Base-by-base conservation (phyloP, 2,329 filamentous ascomycete species). In the Chrysosphaeria jannelii region DNA sequence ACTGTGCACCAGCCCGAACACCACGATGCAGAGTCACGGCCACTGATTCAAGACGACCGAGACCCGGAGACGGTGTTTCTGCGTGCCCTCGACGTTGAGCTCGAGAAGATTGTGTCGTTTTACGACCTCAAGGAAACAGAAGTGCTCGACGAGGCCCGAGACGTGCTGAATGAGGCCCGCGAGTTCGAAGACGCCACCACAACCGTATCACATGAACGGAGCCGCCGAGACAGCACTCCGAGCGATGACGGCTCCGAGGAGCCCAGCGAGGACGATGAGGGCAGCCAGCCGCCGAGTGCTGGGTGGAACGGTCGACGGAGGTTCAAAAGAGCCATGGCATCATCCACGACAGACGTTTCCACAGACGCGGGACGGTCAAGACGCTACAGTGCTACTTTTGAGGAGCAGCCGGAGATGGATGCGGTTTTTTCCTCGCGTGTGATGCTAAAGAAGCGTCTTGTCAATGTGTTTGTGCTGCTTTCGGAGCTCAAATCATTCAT, bases 401-500 rank as follows among this genome's bases (percentile, higher is more conserved):
- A 85, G 21, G 71, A 88, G 36, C 71, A 70, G 35, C 65, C 65
- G 23, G 76, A 89, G 33, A 67, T 75, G 32, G 59, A 62, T 4
- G 54, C 76, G 29, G 37, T 57, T 10, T 61, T 57, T 36, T 61
- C 56, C 22, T 63, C 69, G 2, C 59, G 60, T 13, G 71, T 93
- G 32, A 81, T 78, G 36, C 48, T 97, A 31, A 93, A 93, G 54
- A 91, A 90, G 49, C 65, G 79, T 25, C 69, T 76, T 26, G 64
- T 89, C 33, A 65, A 65, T 39, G 52, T 79, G 29, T 97, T 91
- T 39, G 85, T 97, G 21, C 71, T 75, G 32, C 51, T 93, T 10
- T 91, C 81, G 46, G 85, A 91, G 43, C 60, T 97, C 36, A 88
- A 90, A 40, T 93, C 81, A 2, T 97, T 79, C 38, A 67, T 79